A percentile compares a stretch with the other conserved stretches of the same genome.
Conservation (phyloP, 2,329 filamentous ascomycete genomes). For the Ophiocordyceps camponoti-rufipedis region DNA sequence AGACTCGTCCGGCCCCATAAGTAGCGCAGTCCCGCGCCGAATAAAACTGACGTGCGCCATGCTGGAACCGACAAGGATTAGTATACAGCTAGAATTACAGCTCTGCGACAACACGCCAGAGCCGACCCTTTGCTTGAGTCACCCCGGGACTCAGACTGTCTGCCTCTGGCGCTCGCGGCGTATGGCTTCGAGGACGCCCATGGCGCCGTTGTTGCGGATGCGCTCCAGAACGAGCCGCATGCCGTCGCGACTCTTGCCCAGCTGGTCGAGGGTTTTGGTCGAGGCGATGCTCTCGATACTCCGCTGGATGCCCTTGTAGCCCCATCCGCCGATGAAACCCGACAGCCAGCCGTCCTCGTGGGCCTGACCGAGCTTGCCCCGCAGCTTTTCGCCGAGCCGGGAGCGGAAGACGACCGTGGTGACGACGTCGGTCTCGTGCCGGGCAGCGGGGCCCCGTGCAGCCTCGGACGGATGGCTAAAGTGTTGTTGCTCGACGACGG, state of each 20-base stretch:
- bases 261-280: conserved; percentile 57
- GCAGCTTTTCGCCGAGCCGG: conserved; percentile 49
- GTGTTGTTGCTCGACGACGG: conserved; percentile 57
- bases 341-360: conserved; percentile 30
- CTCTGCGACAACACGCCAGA: not conserved
- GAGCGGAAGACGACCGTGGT: conserved; percentile 61
- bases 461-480: conserved; percentile 30
- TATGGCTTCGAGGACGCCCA: conserved; percentile 38
- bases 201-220: conserved; percentile 37
- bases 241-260: conserved; percentile 65
- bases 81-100: not conserved
- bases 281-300: conserved; percentile 67
- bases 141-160: conserved; percentile 1
- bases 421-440: conserved; percentile 42
- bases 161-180: conserved; percentile 23
- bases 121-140: not conserved
- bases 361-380: conserved; percentile 31
- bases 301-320: conserved; percentile 53
- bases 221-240: conserved; percentile 69
- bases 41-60: not conserved
- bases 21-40: not conserved
- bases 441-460: conserved; percentile 7
- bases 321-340: conserved; percentile 37
- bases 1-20: not conserved
- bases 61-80: not conserved